Percentiles rank a stretch among this genome's conserved stretches.
phyloP scores from a whole-genome alignment of 768 basidiomycete species.

The Austroboletus eburneus region DNA sequence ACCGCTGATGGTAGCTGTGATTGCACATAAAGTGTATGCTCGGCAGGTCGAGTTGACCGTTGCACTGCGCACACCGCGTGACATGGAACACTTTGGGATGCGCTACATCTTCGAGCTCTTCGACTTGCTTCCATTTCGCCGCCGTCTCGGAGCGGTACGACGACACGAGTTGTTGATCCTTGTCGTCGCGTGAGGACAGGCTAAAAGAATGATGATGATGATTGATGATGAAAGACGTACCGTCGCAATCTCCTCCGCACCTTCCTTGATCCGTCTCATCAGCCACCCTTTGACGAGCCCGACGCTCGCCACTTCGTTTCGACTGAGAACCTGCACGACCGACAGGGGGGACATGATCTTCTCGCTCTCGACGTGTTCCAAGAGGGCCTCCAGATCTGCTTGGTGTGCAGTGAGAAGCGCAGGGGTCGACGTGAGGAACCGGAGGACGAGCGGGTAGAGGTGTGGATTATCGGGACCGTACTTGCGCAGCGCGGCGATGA shows the following conservation, averaged over 20 bases:
- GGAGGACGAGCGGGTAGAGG: conserved; percentile 82
- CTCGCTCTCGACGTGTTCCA: conserved; percentile 77
- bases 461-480: conserved; percentile 73
- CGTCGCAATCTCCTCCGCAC: conserved; percentile 71
- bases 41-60: conserved; percentile 87
- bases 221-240: conserved; percentile 41
- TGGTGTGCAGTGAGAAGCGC: conserved; percentile 69
- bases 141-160: conserved; percentile 87
- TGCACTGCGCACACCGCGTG: conserved; percentile 86
- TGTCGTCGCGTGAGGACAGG: not conserved
- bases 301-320: conserved; percentile 87
- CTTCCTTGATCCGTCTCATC: conserved; percentile 68
- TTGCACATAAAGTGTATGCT: conserved; percentile 97
- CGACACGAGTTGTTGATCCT: conserved; percentile 85
- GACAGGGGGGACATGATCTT: conserved; percentile 85
- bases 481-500: conserved; percentile 65
- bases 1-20: conserved; percentile 96
- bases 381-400: conserved; percentile 61
- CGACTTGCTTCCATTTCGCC: conserved; percentile 75
- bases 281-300: conserved; percentile 93
- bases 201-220: not conserved
- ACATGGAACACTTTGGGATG: conserved; percentile 90
- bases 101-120: conserved; percentile 72
- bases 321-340: conserved; percentile 81
- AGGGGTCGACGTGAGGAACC: conserved; percentile 83